Evolutionary conservation across 2,329 filamentous ascomycete genomes (phyloP), one percentile per base, ranked within the genome.

Genomic region (Zasmidium citrigriseum): DNA sequence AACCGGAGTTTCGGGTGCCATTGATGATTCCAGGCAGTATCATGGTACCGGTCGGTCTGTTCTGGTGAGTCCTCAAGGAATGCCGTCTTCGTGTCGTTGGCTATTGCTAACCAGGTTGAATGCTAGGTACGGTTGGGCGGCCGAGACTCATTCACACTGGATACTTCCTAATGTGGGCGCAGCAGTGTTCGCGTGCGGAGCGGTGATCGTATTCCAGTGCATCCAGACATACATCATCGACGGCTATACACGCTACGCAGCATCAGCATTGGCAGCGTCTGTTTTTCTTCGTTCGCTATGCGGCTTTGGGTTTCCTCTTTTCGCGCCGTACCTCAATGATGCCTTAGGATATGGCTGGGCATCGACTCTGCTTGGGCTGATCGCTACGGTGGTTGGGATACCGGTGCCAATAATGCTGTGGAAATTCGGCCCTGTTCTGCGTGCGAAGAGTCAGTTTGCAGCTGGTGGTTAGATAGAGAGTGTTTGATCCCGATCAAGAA

Each of bases 231-330:
- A 79, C 49, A 64, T 78, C 20, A 75, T 80, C 14, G 78, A 80
- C 45, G 64, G 71, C 1, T 83, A 82, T 58, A 71, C 74, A 0
- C 74, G 78, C 4, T 76, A 82, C 63, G 76, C 78, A 0, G 77
- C 75, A 1, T 79, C 76, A 24, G 80, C 80, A 0, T 69, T 77
- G 27, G 80, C 80, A 47, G 45, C 38, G 0, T 62, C 71, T n/a
- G 78, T 78, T 51, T 78, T 83, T 51, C 59, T 79, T 14, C 65
- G 66, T 14, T 81, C 77, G 5, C 59, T 83, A 24, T 70, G 75
- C 1, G 80, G 77, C 0, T 82, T 82, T 59, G 55, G 75, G 10
- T 82, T 83, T 45, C 81, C 81, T 0, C 61, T 83, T 0, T 82
- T 82, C 55, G 78, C 77, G 0, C 78, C 79, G 0, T 59, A 51